A percentile compares a stretch with the other conserved stretches of the same genome.
Evolutionary conservation across 768 basidiomycete species (phyloP).

Genomic region (Russula lepida): DNA sequence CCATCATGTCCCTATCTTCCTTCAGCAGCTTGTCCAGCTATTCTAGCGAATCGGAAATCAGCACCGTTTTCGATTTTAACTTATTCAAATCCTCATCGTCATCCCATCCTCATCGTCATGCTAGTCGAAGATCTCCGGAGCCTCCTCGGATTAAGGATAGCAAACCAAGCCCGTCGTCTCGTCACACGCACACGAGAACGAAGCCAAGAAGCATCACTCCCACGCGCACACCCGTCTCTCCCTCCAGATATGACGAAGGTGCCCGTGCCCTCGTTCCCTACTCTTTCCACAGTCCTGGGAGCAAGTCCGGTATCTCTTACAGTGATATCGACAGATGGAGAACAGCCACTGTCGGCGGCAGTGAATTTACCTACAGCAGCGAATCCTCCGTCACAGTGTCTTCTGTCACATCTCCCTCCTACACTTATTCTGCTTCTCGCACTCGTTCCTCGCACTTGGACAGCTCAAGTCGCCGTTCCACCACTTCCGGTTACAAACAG

Average conservation of each 20-base stretch:
- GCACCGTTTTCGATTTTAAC: slow-evolving; percentile 4
- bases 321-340: slow-evolving; percentile 17
- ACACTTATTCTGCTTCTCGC: slow-evolving; percentile 3
- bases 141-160: not conserved
- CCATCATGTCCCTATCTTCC: slow-evolving; percentile 15
- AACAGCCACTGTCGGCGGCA: not conserved
- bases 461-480: not conserved
- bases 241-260: not conserved
- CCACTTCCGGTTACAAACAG: not conserved
- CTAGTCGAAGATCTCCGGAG: not conserved
- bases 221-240: slow-evolving; percentile 3
- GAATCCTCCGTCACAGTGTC: slow-evolving; percentile 16
- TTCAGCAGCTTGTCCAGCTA: slow-evolving; percentile 20
- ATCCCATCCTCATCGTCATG: not conserved
- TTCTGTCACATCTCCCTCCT: slow-evolving; percentile 9
- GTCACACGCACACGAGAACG: not conserved
- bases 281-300: slow-evolving; percentile 4
- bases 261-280: slow-evolving; percentile 6
- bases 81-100: slow-evolving; percentile 7
- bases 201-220: slow-evolving; percentile 14
- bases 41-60: slow-evolving; percentile 18
- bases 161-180: slow-evolving; percentile 3
- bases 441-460: slow-evolving; percentile 8
- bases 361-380: slow-evolving; percentile 16
- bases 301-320: slow-evolving; percentile 12